These are phyloP conservation scores for Skeletonema costatum DNA, from an alignment of 108 stramenopile species.

Conservation along the genomic window DNA sequence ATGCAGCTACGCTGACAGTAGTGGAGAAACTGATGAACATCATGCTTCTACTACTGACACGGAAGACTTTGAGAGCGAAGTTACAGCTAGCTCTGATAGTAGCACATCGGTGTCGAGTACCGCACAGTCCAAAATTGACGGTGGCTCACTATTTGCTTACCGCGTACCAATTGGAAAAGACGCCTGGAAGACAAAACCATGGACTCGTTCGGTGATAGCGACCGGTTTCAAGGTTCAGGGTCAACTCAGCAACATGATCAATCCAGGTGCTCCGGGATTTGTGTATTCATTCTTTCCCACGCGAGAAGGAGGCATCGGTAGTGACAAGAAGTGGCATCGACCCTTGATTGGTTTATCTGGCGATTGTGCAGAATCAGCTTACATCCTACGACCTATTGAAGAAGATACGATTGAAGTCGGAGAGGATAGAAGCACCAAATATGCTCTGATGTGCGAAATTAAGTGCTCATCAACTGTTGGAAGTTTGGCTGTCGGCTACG, in stretches of 20 bases:
- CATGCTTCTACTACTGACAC: background rate
- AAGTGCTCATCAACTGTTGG: conserved; percentile 93
- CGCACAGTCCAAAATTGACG: conserved; percentile 55
- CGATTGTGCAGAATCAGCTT: conserved; percentile 96
- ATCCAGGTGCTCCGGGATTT: conserved; percentile 96
- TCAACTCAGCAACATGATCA: conserved; percentile 88
- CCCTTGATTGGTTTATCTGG: conserved; percentile 94
- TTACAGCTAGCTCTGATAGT: background rate
- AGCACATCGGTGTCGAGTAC: background rate
- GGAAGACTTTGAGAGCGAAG: background rate
- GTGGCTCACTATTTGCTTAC: conserved; percentile 92
- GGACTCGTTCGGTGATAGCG: conserved; percentile 84
- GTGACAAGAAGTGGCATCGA: conserved; percentile 59
- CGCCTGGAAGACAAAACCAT: conserved; percentile 76
- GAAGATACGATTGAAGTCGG: conserved; percentile 3
- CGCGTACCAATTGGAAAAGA: conserved; percentile 67
- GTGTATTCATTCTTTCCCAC: conserved; percentile 92
- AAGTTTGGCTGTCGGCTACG: conserved; percentile 90
- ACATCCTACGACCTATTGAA: conserved; percentile 86
- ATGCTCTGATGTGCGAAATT: conserved; percentile 92
- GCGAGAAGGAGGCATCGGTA: conserved; percentile 38
- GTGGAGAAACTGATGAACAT: background rate
- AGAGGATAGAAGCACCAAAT: conserved; percentile 58
- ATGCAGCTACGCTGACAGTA: conserved; percentile 61
- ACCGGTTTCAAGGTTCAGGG: conserved; percentile 91